Conservation (phyloP, 768 basidiomycete species). For the Pisolithus tinctorius region DNA sequence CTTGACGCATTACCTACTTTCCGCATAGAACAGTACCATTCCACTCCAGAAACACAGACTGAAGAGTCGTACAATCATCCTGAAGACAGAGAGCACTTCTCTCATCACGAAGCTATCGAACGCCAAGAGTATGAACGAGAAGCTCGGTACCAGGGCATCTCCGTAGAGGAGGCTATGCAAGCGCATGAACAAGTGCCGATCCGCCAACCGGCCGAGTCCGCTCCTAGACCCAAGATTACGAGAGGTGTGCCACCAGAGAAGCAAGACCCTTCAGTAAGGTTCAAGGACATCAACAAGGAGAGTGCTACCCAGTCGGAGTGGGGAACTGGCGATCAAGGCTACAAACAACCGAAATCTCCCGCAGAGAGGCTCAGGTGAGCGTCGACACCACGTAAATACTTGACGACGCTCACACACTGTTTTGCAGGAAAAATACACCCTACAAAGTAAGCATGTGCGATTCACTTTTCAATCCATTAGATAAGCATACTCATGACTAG, state of each 20-base stretch:
- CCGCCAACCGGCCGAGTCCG: conserved; percentile 8
- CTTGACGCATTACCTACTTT: not conserved
- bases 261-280: conserved; percentile 60
- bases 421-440: conserved; percentile 63
- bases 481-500: conserved; percentile 42
- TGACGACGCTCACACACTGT: conserved; percentile 3
- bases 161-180: conserved; percentile 60
- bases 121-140: conserved; percentile 76
- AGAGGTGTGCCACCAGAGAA: conserved; percentile 60
- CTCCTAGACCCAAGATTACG: conserved; percentile 45
- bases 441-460: conserved; percentile 63
- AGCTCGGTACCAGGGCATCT: conserved; percentile 76
- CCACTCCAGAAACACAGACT: conserved; percentile 95
- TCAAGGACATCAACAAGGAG: conserved; percentile 47
- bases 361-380: conserved; percentile 69
- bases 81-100: conserved; percentile 90
- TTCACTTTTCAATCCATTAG: conserved; percentile 11
- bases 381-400: not conserved
- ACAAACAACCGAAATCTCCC: conserved; percentile 63
- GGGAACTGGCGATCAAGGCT: conserved; percentile 67
- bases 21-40: conserved; percentile 76
- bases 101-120: conserved; percentile 83
- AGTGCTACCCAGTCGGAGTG: conserved; percentile 54
- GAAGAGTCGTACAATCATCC: conserved; percentile 92
- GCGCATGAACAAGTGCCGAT: conserved; percentile 40